Evolutionary conservation across 2,329 filamentous ascomycete species (phyloP).

Genomic region (Aspergillus intermedius): DNA sequence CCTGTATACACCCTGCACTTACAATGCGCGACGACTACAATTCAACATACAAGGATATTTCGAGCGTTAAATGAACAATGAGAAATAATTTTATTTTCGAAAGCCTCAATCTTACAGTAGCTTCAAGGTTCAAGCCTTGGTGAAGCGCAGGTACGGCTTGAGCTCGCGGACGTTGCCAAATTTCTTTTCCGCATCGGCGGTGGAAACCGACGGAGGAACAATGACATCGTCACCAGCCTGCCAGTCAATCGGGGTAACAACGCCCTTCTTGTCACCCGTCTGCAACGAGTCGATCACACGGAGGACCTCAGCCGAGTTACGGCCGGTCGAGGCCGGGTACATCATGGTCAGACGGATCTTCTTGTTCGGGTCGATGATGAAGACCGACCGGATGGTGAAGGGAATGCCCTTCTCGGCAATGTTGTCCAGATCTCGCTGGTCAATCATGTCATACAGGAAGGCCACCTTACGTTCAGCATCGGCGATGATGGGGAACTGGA

Average conservation of each 20-base stretch:
- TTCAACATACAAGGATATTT: too few species aligned
- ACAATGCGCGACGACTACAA: too few species aligned
- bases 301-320: conserved; percentile 72
- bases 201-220: conserved; percentile 74
- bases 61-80: too few species aligned
- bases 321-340: conserved; percentile 85
- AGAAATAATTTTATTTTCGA: too few species aligned
- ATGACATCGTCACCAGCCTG: conserved; percentile 84
- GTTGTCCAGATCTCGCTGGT: conserved; percentile 75
- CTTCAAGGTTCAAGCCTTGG: conserved; percentile 13
- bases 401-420: conserved; percentile 66
- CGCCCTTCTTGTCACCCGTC: conserved; percentile 77
- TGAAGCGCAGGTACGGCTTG: conserved; percentile 46
- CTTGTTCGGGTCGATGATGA: conserved; percentile 90
- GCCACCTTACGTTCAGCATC: conserved; percentile 74
- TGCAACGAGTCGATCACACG: conserved; percentile 73
- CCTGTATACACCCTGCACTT: too few species aligned
- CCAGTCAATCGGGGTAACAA: conserved; percentile 91
- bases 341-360: conserved; percentile 87
- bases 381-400: conserved; percentile 91
- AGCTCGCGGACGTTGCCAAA: conserved; percentile 66
- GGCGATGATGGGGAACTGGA: conserved; percentile 73
- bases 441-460: conserved; percentile 73
- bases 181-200: conserved; percentile 78
- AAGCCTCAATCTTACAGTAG: background rate